These are phyloP conservation scores for Blastobotrys proliferans DNA, from an alignment of 1,139 yeast genomes.

Conservation along the genomic window DNA sequence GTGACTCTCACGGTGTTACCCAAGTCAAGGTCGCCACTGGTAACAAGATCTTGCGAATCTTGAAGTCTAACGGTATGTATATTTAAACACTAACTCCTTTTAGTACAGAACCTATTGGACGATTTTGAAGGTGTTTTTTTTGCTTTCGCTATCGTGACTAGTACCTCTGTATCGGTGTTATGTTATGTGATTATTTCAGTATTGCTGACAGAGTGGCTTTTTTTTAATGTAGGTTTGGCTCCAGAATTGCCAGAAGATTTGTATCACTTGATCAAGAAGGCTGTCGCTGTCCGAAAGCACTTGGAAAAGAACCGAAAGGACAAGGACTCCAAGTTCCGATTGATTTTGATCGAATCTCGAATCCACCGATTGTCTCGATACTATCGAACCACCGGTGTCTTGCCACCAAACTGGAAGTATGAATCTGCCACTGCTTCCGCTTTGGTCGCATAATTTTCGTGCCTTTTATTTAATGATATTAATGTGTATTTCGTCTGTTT, in stretches of 20 bases:
- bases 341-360: constrained; percentile 99
- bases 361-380: constrained; percentile 99
- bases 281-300: constrained; percentile 99
- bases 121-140: background rate
- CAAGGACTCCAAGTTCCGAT: constrained; percentile 99
- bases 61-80: constrained; percentile 87
- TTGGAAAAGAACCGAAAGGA: constrained; percentile 99
- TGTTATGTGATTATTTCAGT: constrained; percentile 7
- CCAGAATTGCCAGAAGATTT: constrained; percentile 99
- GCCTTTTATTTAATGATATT: constrained; percentile 1
- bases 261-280: constrained; percentile 98
- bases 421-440: constrained; percentile 99
- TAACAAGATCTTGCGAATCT: constrained; percentile 98
- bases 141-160: constrained; percentile 7
- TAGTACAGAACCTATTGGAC: too few species aligned
- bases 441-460: constrained; percentile 74
- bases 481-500: too few species aligned
- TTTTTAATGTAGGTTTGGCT: constrained; percentile 82
- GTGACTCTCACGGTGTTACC: constrained; percentile 99
- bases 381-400: constrained; percentile 98
- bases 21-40: constrained; percentile 97
- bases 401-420: constrained; percentile 99
- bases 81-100: background rate
- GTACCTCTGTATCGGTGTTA: constrained; percentile 39
- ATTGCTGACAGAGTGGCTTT: constrained; percentile 39